These are phyloP conservation scores for Sedum album DNA, from an alignment of 164 flowering plant genomes.

Conservation along the genomic window DNA sequence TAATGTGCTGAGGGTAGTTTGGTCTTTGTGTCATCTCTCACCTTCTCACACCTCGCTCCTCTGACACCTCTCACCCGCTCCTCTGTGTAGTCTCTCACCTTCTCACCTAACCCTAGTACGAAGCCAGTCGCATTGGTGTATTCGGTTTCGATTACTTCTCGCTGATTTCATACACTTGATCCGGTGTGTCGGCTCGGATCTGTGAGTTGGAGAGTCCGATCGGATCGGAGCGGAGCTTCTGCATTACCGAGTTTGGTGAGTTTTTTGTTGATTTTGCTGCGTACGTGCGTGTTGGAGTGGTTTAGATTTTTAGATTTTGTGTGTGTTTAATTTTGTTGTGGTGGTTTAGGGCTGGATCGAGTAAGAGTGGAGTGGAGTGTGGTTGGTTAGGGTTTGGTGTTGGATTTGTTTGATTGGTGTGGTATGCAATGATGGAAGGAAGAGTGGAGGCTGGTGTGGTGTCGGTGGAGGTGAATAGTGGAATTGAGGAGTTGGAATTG, in stretches of 20 bases:
- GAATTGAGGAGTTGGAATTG: not conserved
- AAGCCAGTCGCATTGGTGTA: not conserved
- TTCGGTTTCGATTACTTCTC: not conserved
- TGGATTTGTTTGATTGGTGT: not conserved
- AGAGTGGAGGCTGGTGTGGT: not conserved
- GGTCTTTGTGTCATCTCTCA: too few species aligned
- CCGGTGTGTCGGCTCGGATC: not conserved
- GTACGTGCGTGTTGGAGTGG: slow-evolving; percentile 1
- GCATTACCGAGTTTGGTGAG: not conserved
- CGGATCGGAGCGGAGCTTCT: not conserved
- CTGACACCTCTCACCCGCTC: too few species aligned
- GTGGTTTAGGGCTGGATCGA: not conserved
- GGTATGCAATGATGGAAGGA: not conserved
- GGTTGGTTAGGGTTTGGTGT: too few species aligned
- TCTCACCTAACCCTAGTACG: not conserved
- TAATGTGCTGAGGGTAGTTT: too few species aligned
- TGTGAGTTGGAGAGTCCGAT: not conserved
- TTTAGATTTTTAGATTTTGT: not conserved
- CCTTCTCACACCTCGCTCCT: too few species aligned
- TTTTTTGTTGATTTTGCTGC: not conserved
- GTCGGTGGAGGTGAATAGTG: not conserved
- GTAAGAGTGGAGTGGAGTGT: not conserved
- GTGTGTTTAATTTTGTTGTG: not conserved
- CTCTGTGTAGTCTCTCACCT: too few species aligned
- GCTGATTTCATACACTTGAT: not conserved